These are phyloP conservation scores for Vitis cinerea DNA, from an alignment of 164 flowering plant genomes.

Conservation along the genomic window DNA sequence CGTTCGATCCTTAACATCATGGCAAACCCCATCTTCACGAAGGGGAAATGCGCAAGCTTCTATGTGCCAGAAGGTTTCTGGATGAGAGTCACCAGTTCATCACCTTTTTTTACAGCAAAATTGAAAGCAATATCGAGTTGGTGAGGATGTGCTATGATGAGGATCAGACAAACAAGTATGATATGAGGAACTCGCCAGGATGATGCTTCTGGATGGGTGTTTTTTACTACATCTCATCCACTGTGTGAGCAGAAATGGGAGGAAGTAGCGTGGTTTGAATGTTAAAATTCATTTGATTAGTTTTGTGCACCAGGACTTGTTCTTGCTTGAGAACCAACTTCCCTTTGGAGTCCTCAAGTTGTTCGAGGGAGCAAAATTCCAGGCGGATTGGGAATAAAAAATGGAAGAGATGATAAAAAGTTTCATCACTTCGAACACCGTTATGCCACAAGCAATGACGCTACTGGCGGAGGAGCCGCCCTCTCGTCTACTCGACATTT, in stretches of 20 bases:
- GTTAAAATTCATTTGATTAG: background rate
- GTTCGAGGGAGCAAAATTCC: background rate
- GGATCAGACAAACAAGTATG: background rate
- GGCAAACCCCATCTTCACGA: no score
- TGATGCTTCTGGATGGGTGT: background rate
- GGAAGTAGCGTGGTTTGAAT: background rate
- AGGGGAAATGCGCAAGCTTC: no score
- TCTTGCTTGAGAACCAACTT: slow-evolving; percentile 17
- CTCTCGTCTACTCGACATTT: no score
- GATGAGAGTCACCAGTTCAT: no score
- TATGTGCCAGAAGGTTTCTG: no score
- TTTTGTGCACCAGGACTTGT: slow-evolving; percentile 2
- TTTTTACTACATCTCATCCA: background rate
- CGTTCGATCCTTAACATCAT: no score
- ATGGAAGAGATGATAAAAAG: background rate
- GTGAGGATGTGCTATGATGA: background rate
- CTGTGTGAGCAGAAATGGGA: no score
- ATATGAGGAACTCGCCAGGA: background rate
- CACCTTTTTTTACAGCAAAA: no score
- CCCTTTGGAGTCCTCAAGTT: slow-evolving; percentile 1
- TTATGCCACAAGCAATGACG: no score
- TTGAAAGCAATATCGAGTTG: no score
- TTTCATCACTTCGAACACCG: background rate
- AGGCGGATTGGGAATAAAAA: background rate
- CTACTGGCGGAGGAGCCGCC: no score